Base-by-base conservation (phyloP, 352 stramenopile genomes). In the Phytophthora idaei region DNA sequence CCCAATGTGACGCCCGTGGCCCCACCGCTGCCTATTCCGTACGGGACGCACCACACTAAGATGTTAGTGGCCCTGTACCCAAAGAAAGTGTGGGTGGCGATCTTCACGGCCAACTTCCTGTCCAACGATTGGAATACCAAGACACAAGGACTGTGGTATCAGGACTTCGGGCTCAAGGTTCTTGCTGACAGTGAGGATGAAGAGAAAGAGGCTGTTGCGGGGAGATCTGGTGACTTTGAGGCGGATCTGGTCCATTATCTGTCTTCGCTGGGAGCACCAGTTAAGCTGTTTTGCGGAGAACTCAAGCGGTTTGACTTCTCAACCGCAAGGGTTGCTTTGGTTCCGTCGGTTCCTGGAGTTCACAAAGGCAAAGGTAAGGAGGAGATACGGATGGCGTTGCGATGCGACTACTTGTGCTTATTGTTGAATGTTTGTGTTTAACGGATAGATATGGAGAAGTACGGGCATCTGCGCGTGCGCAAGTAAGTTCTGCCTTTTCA, bases 21-120 rank as follows among this genome's bases (percentile, higher is more conserved):
- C n/a, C 89, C 89, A 12, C 77, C 75, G 8, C 73, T 95, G 37
- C 85, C 87, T 9, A 93, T 95, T 55, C 77, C 87, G 3, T 96
- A 93, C 65, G 89, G 89, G 9, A 94, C 83, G 21, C 88, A 97
- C 71, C 89, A 97, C 67, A 93, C 87, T 0, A 97, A 97, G 54
- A 94, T 93, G 81, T 70, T 94, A 62, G 81, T 93, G 15, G 70
- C 90, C 5, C 57, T 94, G 29, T 92, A 90, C 57, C 58, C 74
- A 10, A 64, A 72, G 0, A 83, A 84, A 46, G 82, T 93, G 36
- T 83, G 89, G 36, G 80, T 96, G 10, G 83, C 81, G 8, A 92
- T 96, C 42, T 94, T 90, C 70, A 95, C 89, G 2, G 89, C 89
- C 27, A 96, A 96, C 54, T 94, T 95, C 50, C 72, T 96, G 32